These are phyloP conservation scores for Plasmodium gallinaceum DNA, from an alignment of 169 alveolate genomes.

Conservation along the genomic window DNA sequence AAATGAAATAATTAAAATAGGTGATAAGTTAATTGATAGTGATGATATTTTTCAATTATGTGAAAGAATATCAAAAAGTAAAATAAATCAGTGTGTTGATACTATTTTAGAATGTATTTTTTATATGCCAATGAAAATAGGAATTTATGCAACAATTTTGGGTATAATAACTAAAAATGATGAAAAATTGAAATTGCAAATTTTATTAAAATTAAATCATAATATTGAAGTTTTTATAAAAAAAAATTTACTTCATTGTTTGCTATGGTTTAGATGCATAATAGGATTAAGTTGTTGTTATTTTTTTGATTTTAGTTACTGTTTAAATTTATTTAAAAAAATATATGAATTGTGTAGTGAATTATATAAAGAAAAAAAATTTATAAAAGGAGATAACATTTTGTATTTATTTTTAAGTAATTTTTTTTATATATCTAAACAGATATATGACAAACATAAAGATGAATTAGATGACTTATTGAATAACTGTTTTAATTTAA, in stretches of 20 bases:
- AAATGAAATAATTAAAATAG: slow-evolving; percentile 73
- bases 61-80: slow-evolving; percentile 47
- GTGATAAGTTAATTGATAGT: slow-evolving; percentile 75
- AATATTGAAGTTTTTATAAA: slow-evolving; percentile 70
- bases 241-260: slow-evolving; percentile 40
- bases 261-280: slow-evolving; percentile 72
- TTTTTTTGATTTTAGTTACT: slow-evolving; percentile 43
- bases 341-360: slow-evolving; percentile 44
- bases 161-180: slow-evolving; percentile 67
- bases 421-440: slow-evolving; percentile 72
- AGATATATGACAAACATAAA: slow-evolving; percentile 60
- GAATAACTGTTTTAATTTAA: slow-evolving; percentile 47
- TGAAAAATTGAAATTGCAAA: slow-evolving; percentile 53
- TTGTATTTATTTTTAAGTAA: slow-evolving; percentile 71
- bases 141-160: slow-evolving; percentile 72
- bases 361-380: slow-evolving; percentile 64
- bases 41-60: slow-evolving; percentile 75
- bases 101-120: slow-evolving; percentile 63
- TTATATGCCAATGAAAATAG: slow-evolving; percentile 75
- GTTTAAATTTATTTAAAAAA: slow-evolving; percentile 57
- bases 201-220: slow-evolving; percentile 70
- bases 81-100: slow-evolving; percentile 56
- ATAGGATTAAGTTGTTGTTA: slow-evolving; percentile 69
- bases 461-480: slow-evolving; percentile 43
- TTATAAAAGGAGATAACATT: slow-evolving; percentile 58